Evolutionary conservation across 2,329 filamentous ascomycete species (phyloP), one percentile per base, ranked within the genome.

Genomic region (Thielaviopsis euricoi): DNA sequence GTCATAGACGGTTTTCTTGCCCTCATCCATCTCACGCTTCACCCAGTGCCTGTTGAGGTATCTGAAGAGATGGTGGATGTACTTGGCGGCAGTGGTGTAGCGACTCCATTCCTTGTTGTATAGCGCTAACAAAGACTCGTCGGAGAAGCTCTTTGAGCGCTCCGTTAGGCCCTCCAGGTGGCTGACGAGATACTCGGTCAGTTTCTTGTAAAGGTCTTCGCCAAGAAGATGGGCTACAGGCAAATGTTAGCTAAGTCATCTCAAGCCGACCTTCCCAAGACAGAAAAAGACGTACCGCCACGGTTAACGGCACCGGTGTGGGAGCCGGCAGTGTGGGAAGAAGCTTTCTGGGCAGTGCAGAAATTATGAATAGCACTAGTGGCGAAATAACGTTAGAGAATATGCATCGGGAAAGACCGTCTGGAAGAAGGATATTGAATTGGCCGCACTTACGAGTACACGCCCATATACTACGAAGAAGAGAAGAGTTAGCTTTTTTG

Each of bases 1-100:
- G 69, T 98, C 93, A 70, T 94, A 97, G 7, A 97, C 87, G 66
- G 91, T 87, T 75, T 97, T 96, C 74, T 98, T 97, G 37, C 93
- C 93, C 70, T 98, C 93, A 62, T 98, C 93, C 73, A 98, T 95
- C 73, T 98, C 93, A 29, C 93, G 80, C 77, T 96, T 98, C 1
- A 98, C 93, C 93, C 94, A 98, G 72, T 98, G 93, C 29, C 93
- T 82, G 68, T 98, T 98, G 25, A 98, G 81, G 68, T 98, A 98
- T 57, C 86, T 78, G 76, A 98, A 98, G 7, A 98, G 75, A 68
- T 98, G 91, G 71, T 98, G 94, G 69, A 96, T 93, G 73, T 95
- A 98, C 71, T 94, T 95, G 60, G 90, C 93, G 1, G 93, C 91
- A 15, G 87, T 88, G 1, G 93, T 98, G 73, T 96, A 98, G 61